Conservation (phyloP, 2,329 filamentous ascomycete genomes). For the Colletotrichum plurivorum region DNA sequence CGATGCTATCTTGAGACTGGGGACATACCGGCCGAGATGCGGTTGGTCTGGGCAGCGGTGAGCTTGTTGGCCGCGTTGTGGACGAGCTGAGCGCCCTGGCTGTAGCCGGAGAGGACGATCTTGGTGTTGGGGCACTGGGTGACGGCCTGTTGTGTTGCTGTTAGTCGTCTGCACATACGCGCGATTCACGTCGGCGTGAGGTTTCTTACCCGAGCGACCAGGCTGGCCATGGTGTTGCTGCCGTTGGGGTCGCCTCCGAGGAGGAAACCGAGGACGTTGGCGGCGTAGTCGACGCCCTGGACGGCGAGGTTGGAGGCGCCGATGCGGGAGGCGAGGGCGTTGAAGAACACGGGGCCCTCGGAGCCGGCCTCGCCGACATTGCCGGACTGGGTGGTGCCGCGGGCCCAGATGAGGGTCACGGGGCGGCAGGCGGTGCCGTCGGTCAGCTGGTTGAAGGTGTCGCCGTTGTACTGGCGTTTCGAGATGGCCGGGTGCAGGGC, state of each 20-base stretch:
- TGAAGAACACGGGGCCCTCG: conserved; percentile 64
- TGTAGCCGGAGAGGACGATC: conserved; percentile 64
- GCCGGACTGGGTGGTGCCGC: conserved; percentile 66
- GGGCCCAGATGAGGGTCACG: conserved; percentile 69
- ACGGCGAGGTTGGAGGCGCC: conserved; percentile 61
- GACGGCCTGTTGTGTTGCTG: conserved; percentile 48
- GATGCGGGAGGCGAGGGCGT: conserved; percentile 57
- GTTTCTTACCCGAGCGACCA: conserved; percentile 16
- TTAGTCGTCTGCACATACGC: neutral
- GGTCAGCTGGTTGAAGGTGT: conserved; percentile 41
- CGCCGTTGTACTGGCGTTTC: conserved; percentile 36
- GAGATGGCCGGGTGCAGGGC: conserved; percentile 14
- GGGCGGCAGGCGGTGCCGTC: conserved; percentile 53
- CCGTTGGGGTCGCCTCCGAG: conserved; percentile 60
- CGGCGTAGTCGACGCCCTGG: conserved; percentile 68
- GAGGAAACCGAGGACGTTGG: conserved; percentile 59
- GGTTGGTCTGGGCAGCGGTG: conserved; percentile 50
- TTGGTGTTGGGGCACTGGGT: conserved; percentile 60
- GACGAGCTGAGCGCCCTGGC: conserved; percentile 56
- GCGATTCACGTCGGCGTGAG: too few relatives aligned
- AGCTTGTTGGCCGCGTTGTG: conserved; percentile 59
- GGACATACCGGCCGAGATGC: conserved; percentile 45
- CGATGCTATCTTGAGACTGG: too few relatives aligned
- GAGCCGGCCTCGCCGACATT: conserved; percentile 62
- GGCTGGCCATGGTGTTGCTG: conserved; percentile 55